These are phyloP conservation scores for Globisporangium viniferum DNA, from an alignment of 352 stramenopile genomes.

Conservation along the genomic window DNA sequence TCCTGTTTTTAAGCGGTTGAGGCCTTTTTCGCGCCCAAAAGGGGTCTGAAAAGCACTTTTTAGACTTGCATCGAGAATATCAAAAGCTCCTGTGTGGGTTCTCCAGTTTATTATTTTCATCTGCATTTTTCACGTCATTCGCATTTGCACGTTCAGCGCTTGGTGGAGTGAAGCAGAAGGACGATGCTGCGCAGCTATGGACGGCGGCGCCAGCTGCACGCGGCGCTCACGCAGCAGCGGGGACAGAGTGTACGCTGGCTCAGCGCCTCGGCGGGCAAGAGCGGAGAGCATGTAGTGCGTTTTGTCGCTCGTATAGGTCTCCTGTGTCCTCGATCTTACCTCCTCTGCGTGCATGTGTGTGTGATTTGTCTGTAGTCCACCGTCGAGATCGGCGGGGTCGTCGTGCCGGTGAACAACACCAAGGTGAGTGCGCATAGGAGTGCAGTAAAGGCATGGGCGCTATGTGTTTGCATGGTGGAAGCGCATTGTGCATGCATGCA, in stretches of 20 bases:
- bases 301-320: not conserved
- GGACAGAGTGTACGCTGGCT: not conserved
- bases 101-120: too few species aligned
- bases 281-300: not conserved
- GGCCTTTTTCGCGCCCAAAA: too few species aligned
- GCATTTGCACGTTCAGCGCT: too few species aligned
- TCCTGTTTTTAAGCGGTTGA: too few species aligned
- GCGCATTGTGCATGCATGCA: not conserved
- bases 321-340: not conserved
- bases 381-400: constrained; percentile 63
- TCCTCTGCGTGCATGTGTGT: not conserved
- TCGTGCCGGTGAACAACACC: constrained; percentile 28
- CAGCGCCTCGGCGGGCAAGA: not conserved
- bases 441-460: not conserved
- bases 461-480: too few species aligned
- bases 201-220: constrained; percentile 7
- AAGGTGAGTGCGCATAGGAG: constrained; percentile 18
- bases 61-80: too few species aligned
- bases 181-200: constrained; percentile 7
- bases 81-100: too few species aligned
- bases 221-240: not conserved
- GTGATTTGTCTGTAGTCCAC: constrained; percentile 15
- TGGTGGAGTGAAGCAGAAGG: too few species aligned
- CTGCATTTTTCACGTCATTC: too few species aligned
- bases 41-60: too few species aligned